Base-by-base conservation (phyloP, 306 rosid species). In the barrel medic (Medicago truncatula) region DNA sequence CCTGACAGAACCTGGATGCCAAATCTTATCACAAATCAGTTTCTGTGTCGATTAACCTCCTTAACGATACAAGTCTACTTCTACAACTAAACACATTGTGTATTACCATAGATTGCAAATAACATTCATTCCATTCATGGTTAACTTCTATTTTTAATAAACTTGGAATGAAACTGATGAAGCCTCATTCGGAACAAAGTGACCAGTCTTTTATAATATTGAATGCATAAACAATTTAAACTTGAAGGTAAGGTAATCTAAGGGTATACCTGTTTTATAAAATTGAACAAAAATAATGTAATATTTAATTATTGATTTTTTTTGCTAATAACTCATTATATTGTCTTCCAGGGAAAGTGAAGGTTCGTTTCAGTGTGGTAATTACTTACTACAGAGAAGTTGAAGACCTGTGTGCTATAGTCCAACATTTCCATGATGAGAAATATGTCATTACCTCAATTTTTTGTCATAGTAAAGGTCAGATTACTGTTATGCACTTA, bases 381-480 rank as follows among this genome's bases (percentile, higher is more conserved):
- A 94, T 84, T 92, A 92, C 73, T 70, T 92, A 92, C 75, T 70
- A 88, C 59, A 88, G 96, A 82, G 97, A 92, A 81, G 88, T 89
- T 62, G 95, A 87, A 62, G 98, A 94, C 76, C 75, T 92, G 75
- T 84, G 86, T 18, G 85, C 91, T 57, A 91, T 88, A 36, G 86
- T 90, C 38, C 88, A 85, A 81, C 81, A 90, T 81, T 94, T 92
- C 83, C 87, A 61, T 0, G 74, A 78, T 75, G 72, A 83, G 81
- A 81, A 89, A 69, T 86, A 56, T 61, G 64, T 67, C 34, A 78
- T 87, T 70, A 57, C 65, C n/a, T 84, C 97, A 63, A 86, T 94
- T 71, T 75, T 90, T 82, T 96, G 97, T 64, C 97, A 94, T 85
- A 88, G 98, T 75, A 92, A 92, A 90, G 98, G 97, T 94, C 73